phyloP scores from a whole-genome alignment of 148 eudicot genomes.

The Bassia scoparia region DNA sequence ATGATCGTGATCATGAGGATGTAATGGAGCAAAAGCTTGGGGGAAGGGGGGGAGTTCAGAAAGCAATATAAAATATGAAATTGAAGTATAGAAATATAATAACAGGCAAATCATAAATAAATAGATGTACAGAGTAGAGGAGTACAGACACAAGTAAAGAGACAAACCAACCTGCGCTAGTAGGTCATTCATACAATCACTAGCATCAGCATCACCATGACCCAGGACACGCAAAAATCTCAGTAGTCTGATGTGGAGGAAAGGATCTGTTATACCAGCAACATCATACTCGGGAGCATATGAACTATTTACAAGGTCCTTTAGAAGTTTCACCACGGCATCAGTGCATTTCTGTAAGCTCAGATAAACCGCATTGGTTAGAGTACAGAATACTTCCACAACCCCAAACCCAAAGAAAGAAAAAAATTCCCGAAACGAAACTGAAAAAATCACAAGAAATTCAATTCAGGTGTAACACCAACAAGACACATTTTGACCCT shows the following conservation, averaged over 20 bases:
- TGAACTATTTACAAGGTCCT: conserved; percentile 89
- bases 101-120: too few species aligned
- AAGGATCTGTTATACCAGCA: conserved; percentile 92
- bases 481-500: not conserved
- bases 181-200: conserved; percentile 93
- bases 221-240: conserved; percentile 80
- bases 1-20: not conserved
- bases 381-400: not conserved
- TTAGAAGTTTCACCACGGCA: conserved; percentile 73
- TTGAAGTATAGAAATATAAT: not conserved
- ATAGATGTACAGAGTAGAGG: too few species aligned
- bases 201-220: conserved; percentile 92
- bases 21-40: not conserved
- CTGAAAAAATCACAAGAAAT: not conserved
- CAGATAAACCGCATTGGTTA: conserved; percentile 9
- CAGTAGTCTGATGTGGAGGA: conserved; percentile 85
- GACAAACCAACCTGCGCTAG: conserved; percentile 82
- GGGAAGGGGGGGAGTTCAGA: not conserved
- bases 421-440: not conserved
- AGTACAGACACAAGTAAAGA: not conserved
- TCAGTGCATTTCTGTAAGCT: conserved; percentile 82
- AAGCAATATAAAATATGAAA: too few species aligned
- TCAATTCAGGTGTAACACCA: not conserved
- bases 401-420: not conserved
- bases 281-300: conserved; percentile 95